Conservation (phyloP, 78 protist genomes). For the slime mould (Dictyostelium discoideum) region DNA sequence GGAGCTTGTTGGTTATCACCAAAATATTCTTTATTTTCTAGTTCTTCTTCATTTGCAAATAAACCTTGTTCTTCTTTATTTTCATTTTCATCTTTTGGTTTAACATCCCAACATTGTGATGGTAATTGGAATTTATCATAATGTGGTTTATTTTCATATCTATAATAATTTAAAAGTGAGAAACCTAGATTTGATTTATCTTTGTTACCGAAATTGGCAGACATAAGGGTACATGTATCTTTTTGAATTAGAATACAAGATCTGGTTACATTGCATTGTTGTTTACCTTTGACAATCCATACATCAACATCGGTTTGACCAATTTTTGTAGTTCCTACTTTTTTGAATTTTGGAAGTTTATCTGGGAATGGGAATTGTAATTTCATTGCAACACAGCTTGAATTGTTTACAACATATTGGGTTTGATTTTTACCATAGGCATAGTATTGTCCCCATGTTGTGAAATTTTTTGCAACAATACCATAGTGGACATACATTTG, state of each 20-base stretch:
- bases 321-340: neutral
- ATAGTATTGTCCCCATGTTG: neutral
- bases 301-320: neutral
- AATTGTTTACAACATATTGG: neutral
- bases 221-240: neutral
- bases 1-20: neutral
- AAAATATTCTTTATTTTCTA: neutral
- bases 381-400: neutral
- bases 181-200: neutral
- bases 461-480: neutral
- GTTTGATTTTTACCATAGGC: neutral
- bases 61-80: neutral
- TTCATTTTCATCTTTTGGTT: neutral
- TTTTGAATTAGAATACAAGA: neutral
- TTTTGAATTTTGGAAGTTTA: neutral
- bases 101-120: neutral
- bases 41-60: neutral
- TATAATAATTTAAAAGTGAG: neutral
- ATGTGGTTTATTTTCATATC: neutral
- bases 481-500: neutral
- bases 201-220: neutral
- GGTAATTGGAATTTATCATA: neutral
- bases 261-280: neutral
- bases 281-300: neutral
- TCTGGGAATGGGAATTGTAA: conserved; percentile 5